phyloP scores from a whole-genome alignment of 208 protist species.

The Naegleria lovaniensis region DNA sequence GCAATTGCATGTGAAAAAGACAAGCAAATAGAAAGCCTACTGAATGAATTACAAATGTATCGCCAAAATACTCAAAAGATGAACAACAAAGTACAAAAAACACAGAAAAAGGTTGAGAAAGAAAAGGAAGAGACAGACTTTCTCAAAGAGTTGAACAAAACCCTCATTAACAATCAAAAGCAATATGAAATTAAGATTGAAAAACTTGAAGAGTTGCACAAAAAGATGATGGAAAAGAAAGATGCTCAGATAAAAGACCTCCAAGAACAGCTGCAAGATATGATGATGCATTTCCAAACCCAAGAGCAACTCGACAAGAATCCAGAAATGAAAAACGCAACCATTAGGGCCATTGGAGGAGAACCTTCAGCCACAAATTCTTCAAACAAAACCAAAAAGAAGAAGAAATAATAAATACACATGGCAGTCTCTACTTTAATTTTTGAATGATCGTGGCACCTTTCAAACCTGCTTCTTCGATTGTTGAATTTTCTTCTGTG shows the following conservation, averaged over 20 bases:
- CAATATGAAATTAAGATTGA: not conserved
- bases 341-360: not conserved
- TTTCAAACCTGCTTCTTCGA: conserved; percentile 24
- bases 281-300: not conserved
- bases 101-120: not conserved
- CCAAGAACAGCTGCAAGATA: conserved; percentile 10
- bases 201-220: not conserved
- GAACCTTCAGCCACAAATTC: not conserved
- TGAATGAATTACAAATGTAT: not conserved
- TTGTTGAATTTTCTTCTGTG: not conserved
- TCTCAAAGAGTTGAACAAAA: conserved; percentile 4
- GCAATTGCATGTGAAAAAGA: not conserved
- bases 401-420: not conserved
- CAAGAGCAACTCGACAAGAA: not conserved
- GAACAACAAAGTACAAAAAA: not conserved
- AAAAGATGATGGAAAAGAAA: not conserved
- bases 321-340: not conserved
- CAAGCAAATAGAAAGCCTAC: not conserved
- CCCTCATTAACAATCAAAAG: conserved; percentile 6
- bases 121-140: not conserved
- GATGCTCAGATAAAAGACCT: not conserved
- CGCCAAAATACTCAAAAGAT: not conserved
- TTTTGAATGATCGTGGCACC: not conserved
- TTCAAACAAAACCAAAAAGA: not conserved
- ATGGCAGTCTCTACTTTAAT: not conserved